These are phyloP conservation scores for Xylaria telfairii DNA, from an alignment of 495 filamentous ascomycete genomes.

Conservation along the genomic window DNA sequence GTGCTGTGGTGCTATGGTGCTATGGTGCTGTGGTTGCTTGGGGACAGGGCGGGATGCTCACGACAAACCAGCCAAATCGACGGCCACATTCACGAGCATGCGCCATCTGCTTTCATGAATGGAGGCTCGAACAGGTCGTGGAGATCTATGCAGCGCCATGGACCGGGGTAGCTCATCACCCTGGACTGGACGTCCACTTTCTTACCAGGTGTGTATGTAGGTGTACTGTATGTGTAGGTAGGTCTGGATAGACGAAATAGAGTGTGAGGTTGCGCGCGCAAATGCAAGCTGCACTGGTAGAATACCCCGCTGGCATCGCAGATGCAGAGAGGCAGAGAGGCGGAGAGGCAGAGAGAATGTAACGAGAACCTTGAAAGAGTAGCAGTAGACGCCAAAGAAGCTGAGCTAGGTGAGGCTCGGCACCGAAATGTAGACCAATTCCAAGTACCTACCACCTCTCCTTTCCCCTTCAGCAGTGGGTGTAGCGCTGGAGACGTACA, in stretches of 20 bases:
- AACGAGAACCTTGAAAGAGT: not conserved
- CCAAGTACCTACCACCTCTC: not conserved
- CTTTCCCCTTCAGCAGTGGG: too few relatives aligned
- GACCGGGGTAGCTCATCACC: conserved; percentile 8
- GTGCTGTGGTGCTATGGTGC: too few relatives aligned
- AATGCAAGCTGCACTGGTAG: not conserved
- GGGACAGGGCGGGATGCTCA: not conserved
- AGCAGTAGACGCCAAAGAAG: not conserved
- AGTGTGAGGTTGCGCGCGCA: conserved; percentile 6
- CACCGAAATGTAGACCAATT: conserved; percentile 13
- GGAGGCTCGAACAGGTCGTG: conserved; percentile 12
- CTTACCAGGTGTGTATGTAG: too few relatives aligned
- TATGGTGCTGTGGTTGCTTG: not conserved
- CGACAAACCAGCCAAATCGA: not conserved
- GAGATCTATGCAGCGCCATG: conserved; percentile 14
- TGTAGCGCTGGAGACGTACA: not conserved
- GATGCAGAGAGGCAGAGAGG: not conserved
- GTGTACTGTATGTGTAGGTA: too few relatives aligned
- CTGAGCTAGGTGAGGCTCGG: conserved; percentile 16
- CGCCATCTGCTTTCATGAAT: not conserved
- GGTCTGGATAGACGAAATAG: too few relatives aligned
- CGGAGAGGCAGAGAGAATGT: not conserved
- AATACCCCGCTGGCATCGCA: not conserved
- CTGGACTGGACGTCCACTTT: too few relatives aligned
- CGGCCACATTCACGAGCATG: not conserved